Conservation (phyloP, 108 stramenopile genomes). For the Skeletonema costatum region DNA sequence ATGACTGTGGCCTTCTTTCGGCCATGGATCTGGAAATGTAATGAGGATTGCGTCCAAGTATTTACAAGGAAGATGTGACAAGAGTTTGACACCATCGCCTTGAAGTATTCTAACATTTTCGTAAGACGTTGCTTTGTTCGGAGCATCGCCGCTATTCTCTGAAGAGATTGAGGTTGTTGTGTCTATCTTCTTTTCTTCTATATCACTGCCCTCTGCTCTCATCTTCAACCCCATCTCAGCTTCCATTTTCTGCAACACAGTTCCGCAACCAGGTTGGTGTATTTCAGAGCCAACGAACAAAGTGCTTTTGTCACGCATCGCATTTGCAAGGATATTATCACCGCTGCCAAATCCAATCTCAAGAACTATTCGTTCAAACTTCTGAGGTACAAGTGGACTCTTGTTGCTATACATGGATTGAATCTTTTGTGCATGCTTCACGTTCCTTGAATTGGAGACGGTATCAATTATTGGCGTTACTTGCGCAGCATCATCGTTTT, state of each 20-base stretch:
- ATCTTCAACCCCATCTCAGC: slow-evolving; percentile 19
- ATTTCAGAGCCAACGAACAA: slow-evolving; percentile 69
- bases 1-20: slow-evolving; percentile 39
- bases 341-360: slow-evolving; percentile 81
- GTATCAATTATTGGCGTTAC: neutral
- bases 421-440: slow-evolving; percentile 27
- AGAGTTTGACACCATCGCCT: slow-evolving; percentile 72
- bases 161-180: neutral
- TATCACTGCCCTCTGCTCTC: neutral
- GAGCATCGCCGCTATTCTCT: neutral
- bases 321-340: slow-evolving; percentile 63
- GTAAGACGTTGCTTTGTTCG: slow-evolving; percentile 12
- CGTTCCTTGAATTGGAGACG: neutral
- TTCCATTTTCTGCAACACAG: slow-evolving; percentile 51
- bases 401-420: slow-evolving; percentile 20
- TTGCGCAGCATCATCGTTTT: neutral
- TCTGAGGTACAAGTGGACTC: slow-evolving; percentile 17
- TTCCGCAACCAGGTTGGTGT: slow-evolving; percentile 60
- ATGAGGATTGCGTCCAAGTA: slow-evolving; percentile 61
- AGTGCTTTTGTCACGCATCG: slow-evolving; percentile 36
- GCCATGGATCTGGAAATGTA: slow-evolving; percentile 83
- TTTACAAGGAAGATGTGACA: slow-evolving; percentile 49
- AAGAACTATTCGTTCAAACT: slow-evolving; percentile 49
- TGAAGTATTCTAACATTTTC: slow-evolving; percentile 61
- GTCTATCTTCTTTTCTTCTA: slow-evolving; percentile 4